Percentiles rank a stretch among this genome's conserved stretches.
phyloP scores from a whole-genome alignment of 2,329 filamentous ascomycete species.

The Xenosphaeropsis pyriputrescens region DNA sequence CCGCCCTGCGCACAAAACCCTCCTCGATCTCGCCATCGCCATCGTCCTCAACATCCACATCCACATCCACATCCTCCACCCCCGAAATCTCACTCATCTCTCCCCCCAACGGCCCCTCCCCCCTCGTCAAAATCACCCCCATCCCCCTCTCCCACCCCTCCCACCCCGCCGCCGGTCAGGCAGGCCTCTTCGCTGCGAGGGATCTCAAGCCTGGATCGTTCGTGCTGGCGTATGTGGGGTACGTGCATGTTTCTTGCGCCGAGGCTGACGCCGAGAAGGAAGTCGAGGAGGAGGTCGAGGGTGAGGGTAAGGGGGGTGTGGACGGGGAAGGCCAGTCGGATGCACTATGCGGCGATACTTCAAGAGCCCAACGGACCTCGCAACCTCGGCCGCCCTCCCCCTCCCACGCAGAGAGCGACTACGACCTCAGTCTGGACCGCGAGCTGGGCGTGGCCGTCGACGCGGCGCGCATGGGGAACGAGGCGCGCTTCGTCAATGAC shows the following conservation, averaged over 20 bases:
- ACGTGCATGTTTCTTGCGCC: conserved; percentile 29
- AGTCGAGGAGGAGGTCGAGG: too few species aligned
- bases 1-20: conserved; percentile 7
- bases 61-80: conserved; percentile 8
- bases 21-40: conserved; percentile 9
- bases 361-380: too few species aligned
- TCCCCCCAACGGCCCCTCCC: conserved; percentile 26
- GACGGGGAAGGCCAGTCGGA: too few species aligned
- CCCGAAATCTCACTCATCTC: conserved; percentile 17
- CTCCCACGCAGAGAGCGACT: conserved; percentile 34
- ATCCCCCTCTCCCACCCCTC: conserved; percentile 34
- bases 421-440: conserved; percentile 48
- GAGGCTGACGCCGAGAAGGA: background rate
- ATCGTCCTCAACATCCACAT: conserved; percentile 5
- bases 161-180: conserved; percentile 44
- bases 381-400: too few species aligned
- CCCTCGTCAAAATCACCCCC: conserved; percentile 35
- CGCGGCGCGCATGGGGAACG: conserved; percentile 41
- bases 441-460: conserved; percentile 44
- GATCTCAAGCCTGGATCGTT: conserved; percentile 37
- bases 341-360: too few species aligned
- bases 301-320: too few species aligned
- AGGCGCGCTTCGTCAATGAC: conserved; percentile 53
- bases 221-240: conserved; percentile 46
- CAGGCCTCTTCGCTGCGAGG: conserved; percentile 42